phyloP scores from a whole-genome alignment of 2,329 filamentous ascomycete species.

The Cyanodermella asteris region DNA sequence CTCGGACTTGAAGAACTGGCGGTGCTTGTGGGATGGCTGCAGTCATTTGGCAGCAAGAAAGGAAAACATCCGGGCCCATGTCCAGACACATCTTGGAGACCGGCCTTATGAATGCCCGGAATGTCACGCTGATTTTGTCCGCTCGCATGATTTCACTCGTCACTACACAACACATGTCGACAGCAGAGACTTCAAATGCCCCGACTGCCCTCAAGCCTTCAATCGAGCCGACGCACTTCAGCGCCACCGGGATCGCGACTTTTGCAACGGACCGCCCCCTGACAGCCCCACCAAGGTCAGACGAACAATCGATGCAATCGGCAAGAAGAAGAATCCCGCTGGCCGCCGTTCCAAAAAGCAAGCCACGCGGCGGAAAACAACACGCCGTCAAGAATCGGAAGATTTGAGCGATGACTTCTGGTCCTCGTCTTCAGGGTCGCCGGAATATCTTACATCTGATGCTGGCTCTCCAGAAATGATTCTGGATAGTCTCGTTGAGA shows the following conservation, averaged over 20 bases:
- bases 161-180: constrained; percentile 96
- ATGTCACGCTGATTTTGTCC: constrained; percentile 88
- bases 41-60: constrained; percentile 85
- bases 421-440: no score
- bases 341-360: no score
- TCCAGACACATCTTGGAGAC: constrained; percentile 93
- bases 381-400: no score
- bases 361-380: no score
- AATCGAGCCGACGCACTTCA: constrained; percentile 89
- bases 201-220: constrained; percentile 72
- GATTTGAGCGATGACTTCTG: no score
- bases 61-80: constrained; percentile 96
- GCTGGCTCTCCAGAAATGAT: no score
- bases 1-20: constrained; percentile 57
- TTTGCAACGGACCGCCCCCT: constrained; percentile 97
- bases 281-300: no score
- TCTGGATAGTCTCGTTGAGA: no score
- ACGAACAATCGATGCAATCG: no score
- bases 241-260: constrained; percentile 78
- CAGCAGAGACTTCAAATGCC: constrained; percentile 84
- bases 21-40: constrained; percentile 56
- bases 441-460: no score
- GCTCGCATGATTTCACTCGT: constrained; percentile 89
- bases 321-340: no score
- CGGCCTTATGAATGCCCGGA: constrained; percentile 84